These are phyloP conservation scores for Adansonia grandidieri DNA, from an alignment of 441 rosid genomes.

Conservation along the genomic window DNA sequence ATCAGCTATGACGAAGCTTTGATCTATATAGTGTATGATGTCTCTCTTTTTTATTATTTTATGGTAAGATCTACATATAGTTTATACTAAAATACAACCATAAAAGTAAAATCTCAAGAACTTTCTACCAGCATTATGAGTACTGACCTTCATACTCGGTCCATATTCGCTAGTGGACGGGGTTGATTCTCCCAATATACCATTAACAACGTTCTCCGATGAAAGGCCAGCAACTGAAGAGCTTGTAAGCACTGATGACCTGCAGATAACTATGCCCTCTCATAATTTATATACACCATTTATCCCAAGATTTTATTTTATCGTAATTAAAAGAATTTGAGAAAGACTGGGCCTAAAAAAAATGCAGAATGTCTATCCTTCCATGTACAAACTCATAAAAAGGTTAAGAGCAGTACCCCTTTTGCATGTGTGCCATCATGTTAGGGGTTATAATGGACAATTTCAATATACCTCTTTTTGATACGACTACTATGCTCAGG, in stretches of 20 bases:
- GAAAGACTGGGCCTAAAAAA: not conserved
- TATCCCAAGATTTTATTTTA: not conserved
- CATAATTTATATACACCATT: not conserved
- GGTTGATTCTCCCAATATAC: slow-evolving; percentile 53
- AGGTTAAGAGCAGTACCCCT: not conserved
- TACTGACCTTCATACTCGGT: slow-evolving; percentile 68
- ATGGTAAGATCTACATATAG: no score
- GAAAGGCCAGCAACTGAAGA: slow-evolving; percentile 58
- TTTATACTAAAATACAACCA: not conserved
- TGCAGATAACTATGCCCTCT: slow-evolving; percentile 38
- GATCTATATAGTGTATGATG: not conserved
- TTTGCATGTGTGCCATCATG: not conserved
- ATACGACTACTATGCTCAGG: not conserved
- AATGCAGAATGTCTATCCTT: not conserved
- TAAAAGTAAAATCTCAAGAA: slow-evolving; percentile 15
- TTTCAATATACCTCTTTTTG: not conserved
- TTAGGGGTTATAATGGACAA: not conserved
- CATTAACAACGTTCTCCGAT: slow-evolving; percentile 69
- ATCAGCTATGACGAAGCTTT: not conserved
- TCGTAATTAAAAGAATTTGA: not conserved
- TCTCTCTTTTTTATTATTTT: no score
- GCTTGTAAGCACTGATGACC: slow-evolving; percentile 58
- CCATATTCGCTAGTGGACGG: slow-evolving; percentile 67
- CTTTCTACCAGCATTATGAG: slow-evolving; percentile 10
- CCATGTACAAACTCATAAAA: not conserved